Evolutionary conservation across 371 early-diverging fungal genomes (phyloP), one percentile per base, ranked within the genome.

Genomic region (Syncephalastrum racemosum): DNA sequence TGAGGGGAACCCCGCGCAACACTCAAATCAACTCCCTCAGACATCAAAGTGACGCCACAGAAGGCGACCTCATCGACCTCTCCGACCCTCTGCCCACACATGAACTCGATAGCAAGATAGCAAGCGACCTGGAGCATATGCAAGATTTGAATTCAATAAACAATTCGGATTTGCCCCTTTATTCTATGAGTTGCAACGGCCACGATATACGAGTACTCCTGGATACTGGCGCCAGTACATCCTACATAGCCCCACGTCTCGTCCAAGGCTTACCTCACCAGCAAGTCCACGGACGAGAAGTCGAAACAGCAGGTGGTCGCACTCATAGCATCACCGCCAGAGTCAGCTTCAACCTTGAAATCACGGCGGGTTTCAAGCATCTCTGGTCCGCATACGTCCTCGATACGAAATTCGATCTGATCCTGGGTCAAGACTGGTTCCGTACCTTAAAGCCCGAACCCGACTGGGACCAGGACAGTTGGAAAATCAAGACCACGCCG

Each of bases 361-460:
- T 20, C n/a, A n/a, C n/a, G n/a, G n/a, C n/a, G n/a, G n/a, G n/a
- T n/a, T n/a, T n/a, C n/a, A n/a, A n/a, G n/a, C n/a, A n/a, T n/a
- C n/a, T n/a, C n/a, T n/a, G n/a, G n/a, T 7, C 24, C 16, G 56
- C 56, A 23, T 48, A 56, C 42, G 49, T 56, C 15, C 41, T 56
- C 1, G 49, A 56, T 40, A 56, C 40, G 3, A 56, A 56, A 24
- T 56, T 56, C 40, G 56, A 56, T 24, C 20, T 56, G 1, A 56
- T 56, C 31, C n/a, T n/a, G n/a, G n/a, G n/a, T n/a, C n/a, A n/a
- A n/a, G n/a, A n/a, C n/a, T n/a, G n/a, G n/a, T n/a, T n/a, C n/a
- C n/a, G n/a, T n/a, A n/a, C n/a, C n/a, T n/a, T 46, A 0, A 42
- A 46, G n/a, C 55, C 55, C 13, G 16, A n/a, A 15, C 55, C 27